phyloP scores from a whole-genome alignment of 2,329 filamentous ascomycete species.

The Aaosphaeria arxii region DNA sequence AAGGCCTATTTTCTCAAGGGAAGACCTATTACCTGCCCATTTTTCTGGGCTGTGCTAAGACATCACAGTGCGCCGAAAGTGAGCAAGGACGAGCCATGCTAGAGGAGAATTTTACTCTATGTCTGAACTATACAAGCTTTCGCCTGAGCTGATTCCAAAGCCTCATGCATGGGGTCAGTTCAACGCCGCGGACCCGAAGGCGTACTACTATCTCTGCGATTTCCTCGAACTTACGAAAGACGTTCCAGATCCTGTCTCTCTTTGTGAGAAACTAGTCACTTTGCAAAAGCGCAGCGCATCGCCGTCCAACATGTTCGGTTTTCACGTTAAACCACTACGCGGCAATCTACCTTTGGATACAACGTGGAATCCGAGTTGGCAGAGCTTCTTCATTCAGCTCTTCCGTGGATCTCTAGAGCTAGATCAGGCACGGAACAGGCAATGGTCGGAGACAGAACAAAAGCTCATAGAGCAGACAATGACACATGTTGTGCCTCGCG shows the following conservation, averaged over 20 bases:
- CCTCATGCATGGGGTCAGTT: slow-evolving; percentile 11
- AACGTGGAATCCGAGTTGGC: slow-evolving; percentile 12
- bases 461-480: slow-evolving; percentile 3
- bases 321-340: slow-evolving; percentile 23
- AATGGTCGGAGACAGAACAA: slow-evolving; percentile 11
- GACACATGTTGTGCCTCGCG: slow-evolving; percentile 5
- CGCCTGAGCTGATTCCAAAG: slow-evolving; percentile 8
- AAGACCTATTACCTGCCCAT: neutral
- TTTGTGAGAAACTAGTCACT: slow-evolving; percentile 15
- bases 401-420: slow-evolving; percentile 2
- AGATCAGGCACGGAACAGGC: neutral
- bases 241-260: slow-evolving; percentile 12
- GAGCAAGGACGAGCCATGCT: neutral
- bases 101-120: slow-evolving; percentile 2
- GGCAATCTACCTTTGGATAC: slow-evolving; percentile 16
- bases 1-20: neutral
- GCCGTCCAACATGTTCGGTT: slow-evolving; percentile 27
- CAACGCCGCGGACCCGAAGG: slow-evolving; percentile 29
- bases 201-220: slow-evolving; percentile 23
- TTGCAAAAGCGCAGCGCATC: slow-evolving; percentile 19
- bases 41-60: neutral
- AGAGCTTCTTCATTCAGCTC: slow-evolving; percentile 9
- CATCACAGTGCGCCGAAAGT: neutral
- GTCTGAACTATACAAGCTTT: slow-evolving; percentile 1
- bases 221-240: slow-evolving; percentile 18